Evolutionary conservation across 352 stramenopile species (phyloP), one percentile per base, ranked within the genome.

Genomic region (Pythium sp.): DNA sequence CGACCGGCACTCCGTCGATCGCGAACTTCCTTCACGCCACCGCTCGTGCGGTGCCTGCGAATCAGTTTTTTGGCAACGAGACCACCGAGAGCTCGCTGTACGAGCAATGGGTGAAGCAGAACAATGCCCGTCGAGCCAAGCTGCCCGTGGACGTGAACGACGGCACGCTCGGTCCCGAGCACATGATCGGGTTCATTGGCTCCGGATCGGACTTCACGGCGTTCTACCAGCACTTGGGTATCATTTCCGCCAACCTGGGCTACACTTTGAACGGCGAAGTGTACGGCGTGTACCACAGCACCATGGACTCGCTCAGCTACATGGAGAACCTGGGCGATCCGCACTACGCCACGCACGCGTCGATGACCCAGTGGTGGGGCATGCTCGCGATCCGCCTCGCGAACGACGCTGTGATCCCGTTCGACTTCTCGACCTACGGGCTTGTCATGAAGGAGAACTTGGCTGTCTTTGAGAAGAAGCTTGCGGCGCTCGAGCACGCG

Each of bases 241-340:
- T 96, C 43, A 76, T 90, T 15, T 89, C 78, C 14, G 76, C 92
- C 20, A 87, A 93, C 62, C 74, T 96, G 41, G 73, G 65, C 15
- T 94, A 91, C 51, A 58, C 30, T 3, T 36, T 84, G 26, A 66
- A 59, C 8, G 71, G 26, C 24, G 56, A 62, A 0, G 66, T 60
- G 18, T 93, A 94, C 65, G 89, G 88, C 28, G 76, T 82, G 34
- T 97, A 97, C 69, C 91, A 97, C 70, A 93, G 78, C 64, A 80
- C 84, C 22, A 97, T 96, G 79, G 89, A 97, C 68, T 93, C 79
- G 36, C 81, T 95, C 61, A 69, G 51, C 55, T 97, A 87, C 65
- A 78, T 79, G 56, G 85, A 89, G 64, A 81, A 41, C 57, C 79
- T 74, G 64, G 84, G 34, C 22, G 83, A 95, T 43, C 83, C 86